A percentile compares a stretch with the other conserved stretches of the same genome.
Evolutionary conservation across 495 filamentous ascomycete genomes (phyloP).

Genomic region (Xylaria palmicola): DNA sequence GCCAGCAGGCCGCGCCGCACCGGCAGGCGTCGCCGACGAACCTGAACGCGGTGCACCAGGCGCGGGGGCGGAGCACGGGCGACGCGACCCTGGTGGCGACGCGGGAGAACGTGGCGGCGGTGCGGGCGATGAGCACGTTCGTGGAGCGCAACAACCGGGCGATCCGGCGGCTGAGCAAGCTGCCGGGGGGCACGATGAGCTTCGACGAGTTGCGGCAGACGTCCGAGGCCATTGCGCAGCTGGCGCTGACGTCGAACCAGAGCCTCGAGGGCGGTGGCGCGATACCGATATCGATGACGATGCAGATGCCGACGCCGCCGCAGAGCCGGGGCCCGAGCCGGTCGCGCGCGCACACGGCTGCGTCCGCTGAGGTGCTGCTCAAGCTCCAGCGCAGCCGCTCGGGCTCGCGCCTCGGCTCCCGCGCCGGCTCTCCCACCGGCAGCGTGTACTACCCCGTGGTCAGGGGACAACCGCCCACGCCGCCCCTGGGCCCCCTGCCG

Average conservation of each 20-base stretch:
- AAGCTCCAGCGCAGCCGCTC: slow-evolving; percentile 22
- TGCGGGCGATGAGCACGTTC: slow-evolving; percentile 45
- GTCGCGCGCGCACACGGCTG: slow-evolving; percentile 10
- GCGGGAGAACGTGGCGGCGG: slow-evolving; percentile 41
- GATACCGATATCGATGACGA: no score
- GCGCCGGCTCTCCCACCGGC: slow-evolving; percentile 2
- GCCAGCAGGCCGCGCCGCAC: slow-evolving; percentile 16
- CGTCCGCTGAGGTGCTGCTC: slow-evolving; percentile 9
- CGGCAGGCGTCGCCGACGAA: slow-evolving; percentile 25
- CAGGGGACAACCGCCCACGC: slow-evolving; percentile 15
- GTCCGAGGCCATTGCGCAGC: slow-evolving; percentile 14
- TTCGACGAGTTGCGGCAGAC: slow-evolving; percentile 36
- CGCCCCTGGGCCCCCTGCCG: background rate
- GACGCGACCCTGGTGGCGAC: slow-evolving; percentile 32
- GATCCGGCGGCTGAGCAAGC: slow-evolving; percentile 45
- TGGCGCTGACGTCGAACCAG: slow-evolving; percentile 20
- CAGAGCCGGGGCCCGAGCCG: slow-evolving; percentile 29
- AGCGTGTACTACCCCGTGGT: slow-evolving; percentile 22
- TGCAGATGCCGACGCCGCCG: slow-evolving; percentile 37
- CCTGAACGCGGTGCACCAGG: slow-evolving; percentile 40
- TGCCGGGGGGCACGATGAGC: slow-evolving; percentile 32
- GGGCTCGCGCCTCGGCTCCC: slow-evolving; percentile 16
- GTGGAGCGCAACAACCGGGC: slow-evolving; percentile 46
- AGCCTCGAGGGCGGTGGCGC: slow-evolving; percentile 13
- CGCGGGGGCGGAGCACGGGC: slow-evolving; percentile 30